phyloP scores from a whole-genome alignment of 331 rosid species.

The Quercus phellos region DNA sequence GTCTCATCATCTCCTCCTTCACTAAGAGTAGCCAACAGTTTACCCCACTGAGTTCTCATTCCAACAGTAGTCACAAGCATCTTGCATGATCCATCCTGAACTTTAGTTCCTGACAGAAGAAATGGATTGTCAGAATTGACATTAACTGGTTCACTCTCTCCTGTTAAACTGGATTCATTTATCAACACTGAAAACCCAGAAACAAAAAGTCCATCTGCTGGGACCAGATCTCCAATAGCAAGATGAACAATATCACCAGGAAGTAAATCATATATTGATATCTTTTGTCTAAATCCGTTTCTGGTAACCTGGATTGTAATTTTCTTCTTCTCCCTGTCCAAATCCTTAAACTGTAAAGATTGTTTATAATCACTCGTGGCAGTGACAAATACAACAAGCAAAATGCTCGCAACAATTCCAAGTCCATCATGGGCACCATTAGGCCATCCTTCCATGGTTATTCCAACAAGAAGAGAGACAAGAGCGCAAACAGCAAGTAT shows the following conservation, averaged over 20 bases:
- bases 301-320: constrained; percentile 77
- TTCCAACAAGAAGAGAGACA: constrained; percentile 79
- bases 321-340: constrained; percentile 94
- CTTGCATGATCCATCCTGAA: constrained; percentile 95
- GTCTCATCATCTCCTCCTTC: constrained; percentile 99
- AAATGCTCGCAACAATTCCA: constrained; percentile 95
- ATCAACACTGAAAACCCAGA: constrained; percentile 76
- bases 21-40: constrained; percentile 86
- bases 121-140: constrained; percentile 59
- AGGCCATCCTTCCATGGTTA: constrained; percentile 94
- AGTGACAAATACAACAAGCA: constrained; percentile 94
- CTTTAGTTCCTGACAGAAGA: constrained; percentile 95
- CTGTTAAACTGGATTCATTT: constrained; percentile 95
- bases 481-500: constrained; percentile 82
- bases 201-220: constrained; percentile 94
- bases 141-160: constrained; percentile 92
- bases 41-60: constrained; percentile 99
- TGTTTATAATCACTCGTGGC: constrained; percentile 92
- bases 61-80: constrained; percentile 98
- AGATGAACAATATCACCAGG: constrained; percentile 96
- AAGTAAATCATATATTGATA: constrained; percentile 85
- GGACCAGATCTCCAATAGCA: constrained; percentile 87
- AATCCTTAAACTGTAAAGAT: constrained; percentile 93
- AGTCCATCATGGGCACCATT: constrained; percentile 97
- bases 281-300: constrained; percentile 79